These are phyloP conservation scores for Proliferodiscus dingleyae DNA, from an alignment of 2,329 filamentous ascomycete species.

Conservation along the genomic window DNA sequence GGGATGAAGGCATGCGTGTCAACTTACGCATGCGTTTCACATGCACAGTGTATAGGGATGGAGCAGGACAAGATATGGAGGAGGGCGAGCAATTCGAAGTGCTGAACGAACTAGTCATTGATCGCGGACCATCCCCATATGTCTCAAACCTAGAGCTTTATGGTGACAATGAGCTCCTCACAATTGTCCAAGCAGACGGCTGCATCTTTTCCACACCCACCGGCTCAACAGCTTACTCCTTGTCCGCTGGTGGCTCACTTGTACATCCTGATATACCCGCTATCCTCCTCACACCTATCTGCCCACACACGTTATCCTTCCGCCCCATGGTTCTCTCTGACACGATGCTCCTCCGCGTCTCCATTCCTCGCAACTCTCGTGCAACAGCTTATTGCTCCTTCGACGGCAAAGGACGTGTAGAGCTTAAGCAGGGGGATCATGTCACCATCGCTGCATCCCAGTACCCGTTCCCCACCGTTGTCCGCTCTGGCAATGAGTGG, in stretches of 20 bases:
- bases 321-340: conserved; percentile 97
- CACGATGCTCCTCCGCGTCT: conserved; percentile 85
- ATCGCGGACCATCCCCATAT: conserved; percentile 92
- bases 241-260: conserved; percentile 90
- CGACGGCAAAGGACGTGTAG: conserved; percentile 92
- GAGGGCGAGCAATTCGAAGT: conserved; percentile 97
- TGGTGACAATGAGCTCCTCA: conserved; percentile 90
- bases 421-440: conserved; percentile 87
- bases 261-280: conserved; percentile 96
- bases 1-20: conserved; percentile 90
- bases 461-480: conserved; percentile 95
- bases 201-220: conserved; percentile 98
- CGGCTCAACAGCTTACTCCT: conserved; percentile 89
- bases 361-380: conserved; percentile 76
- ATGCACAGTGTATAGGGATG: conserved; percentile 86
- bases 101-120: conserved; percentile 96
- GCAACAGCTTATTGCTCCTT: conserved; percentile 96
- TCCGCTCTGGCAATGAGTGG: conserved; percentile 87
- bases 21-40: conserved; percentile 99
- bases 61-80: conserved; percentile 60
- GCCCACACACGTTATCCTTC: conserved; percentile 94
- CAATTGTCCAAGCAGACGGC: conserved; percentile 92
- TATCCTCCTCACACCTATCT: conserved; percentile 94
- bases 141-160: conserved; percentile 96
- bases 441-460: conserved; percentile 95